Evolutionary conservation across 257 asterid genomes (phyloP).

Genomic region (Thymus mandschuricus): DNA sequence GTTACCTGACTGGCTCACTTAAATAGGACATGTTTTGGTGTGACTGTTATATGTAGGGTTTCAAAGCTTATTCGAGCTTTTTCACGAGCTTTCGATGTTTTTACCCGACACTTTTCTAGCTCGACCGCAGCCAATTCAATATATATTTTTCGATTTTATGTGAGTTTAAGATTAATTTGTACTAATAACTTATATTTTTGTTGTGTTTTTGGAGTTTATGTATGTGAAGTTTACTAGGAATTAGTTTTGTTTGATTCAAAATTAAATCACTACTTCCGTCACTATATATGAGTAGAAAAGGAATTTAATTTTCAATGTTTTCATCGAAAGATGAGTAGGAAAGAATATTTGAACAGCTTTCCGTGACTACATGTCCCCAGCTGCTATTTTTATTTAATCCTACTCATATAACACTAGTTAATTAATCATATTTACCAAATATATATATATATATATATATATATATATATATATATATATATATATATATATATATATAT

Average conservation of each 20-base stretch:
- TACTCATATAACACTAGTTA: not conserved
- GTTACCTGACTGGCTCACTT: conserved; percentile 23
- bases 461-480: too few relatives aligned
- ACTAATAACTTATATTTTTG: too few relatives aligned
- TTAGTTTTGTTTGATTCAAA: not conserved
- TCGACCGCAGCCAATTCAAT: not conserved
- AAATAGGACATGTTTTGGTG: conserved; percentile 22
- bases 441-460: too few relatives aligned
- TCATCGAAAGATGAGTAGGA: conserved; percentile 42
- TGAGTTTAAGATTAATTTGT: too few relatives aligned
- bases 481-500: too few relatives aligned
- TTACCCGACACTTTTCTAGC: not conserved
- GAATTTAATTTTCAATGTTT: conserved; percentile 29
- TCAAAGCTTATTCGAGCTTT: not conserved
- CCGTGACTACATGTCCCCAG: conserved; percentile 49
- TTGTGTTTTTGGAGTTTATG: not conserved
- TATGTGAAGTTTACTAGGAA: not conserved
- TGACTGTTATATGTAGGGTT: conserved; percentile 18
- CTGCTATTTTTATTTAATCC: not conserved
- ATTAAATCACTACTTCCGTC: not conserved
- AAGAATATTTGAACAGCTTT: conserved; percentile 49
- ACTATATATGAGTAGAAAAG: conserved; percentile 1
- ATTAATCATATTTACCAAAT: conserved; percentile 1
- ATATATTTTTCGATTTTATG: not conserved
- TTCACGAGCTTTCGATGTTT: not conserved